Evolutionary conservation across 2,329 filamentous ascomycete genomes (phyloP), one percentile per base, ranked within the genome.

Genomic region (Hymenotorrendiella dingleyae): DNA sequence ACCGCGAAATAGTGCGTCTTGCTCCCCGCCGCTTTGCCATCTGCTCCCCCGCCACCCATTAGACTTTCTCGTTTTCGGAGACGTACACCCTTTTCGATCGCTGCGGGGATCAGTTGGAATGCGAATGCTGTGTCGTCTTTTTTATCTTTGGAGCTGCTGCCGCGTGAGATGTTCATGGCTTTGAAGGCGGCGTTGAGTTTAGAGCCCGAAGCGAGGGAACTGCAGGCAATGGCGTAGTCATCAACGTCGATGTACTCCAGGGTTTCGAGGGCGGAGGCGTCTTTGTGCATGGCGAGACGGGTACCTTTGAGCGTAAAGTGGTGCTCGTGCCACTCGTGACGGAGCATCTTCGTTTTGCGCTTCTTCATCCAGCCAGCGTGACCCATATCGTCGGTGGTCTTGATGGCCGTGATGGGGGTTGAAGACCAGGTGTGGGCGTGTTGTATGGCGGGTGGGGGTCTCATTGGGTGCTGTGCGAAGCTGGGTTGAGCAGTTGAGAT

Each of bases 1-100:
- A 96, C 91, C 0, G 91, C 87, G 62, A 97, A 97, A 62, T 97
- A 88, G 60, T 97, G 91, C 33, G 86, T 85, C 73, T 95, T 96
- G 56, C 79, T 80, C 9, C 76, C 80, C 43, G 76, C 78, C 20
- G 72, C 70, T 27, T 73, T 72, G 4, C 42, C 52, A 14, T 49
- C 46, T 8, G 36, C 20, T 14, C 34, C 24, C 5, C 40, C 43
- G 22, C 42, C 37, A 9, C 34, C 40, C 50, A 57, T 50, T 8
- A 52, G 53, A 54, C 62, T 66, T 58, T 70, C 58, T 28, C 54
- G 49, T 51, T 60, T 62, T 55, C 74, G 71, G 16, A 77, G 65
- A 64, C 72, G 76, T 41, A 52, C 68, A 43, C 57, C 65, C 51
- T 62, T 72, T 50, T 61, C 67, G 43, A 62, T 53, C 1, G 67